These are phyloP conservation scores for Trametes elegans DNA, from an alignment of 768 basidiomycete species.

Conservation along the genomic window DNA sequence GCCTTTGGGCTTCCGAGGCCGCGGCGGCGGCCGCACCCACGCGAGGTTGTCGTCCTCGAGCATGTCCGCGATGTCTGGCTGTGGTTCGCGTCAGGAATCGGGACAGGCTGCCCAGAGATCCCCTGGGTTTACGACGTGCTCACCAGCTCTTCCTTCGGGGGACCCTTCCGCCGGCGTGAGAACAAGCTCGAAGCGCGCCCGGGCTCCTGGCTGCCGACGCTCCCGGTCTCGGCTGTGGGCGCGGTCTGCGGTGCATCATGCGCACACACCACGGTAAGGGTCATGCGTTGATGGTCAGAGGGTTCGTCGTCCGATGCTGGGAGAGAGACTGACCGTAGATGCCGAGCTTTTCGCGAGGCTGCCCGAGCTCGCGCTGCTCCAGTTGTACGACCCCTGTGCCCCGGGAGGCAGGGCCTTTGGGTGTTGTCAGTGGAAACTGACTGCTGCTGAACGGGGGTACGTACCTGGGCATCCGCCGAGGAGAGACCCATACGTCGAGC, in stretches of 20 bases:
- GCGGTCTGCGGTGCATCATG: too few species aligned
- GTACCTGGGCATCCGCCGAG: not conserved
- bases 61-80: conserved; percentile 16
- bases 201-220: too few species aligned
- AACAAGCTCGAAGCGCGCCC: too few species aligned
- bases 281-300: not conserved
- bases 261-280: not conserved
- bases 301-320: not conserved
- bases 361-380: not conserved
- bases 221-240: too few species aligned
- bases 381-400: not conserved
- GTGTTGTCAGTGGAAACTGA: not conserved
- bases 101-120: not conserved
- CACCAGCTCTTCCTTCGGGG: not conserved
- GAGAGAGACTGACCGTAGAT: not conserved
- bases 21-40: conserved; percentile 13
- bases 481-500: conserved; percentile 1
- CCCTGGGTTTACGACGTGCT: not conserved
- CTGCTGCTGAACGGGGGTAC: not conserved
- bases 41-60: conserved; percentile 24
- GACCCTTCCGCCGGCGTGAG: too few species aligned
- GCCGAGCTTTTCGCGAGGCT: not conserved
- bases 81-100: too few species aligned
- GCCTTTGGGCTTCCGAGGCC: not conserved
- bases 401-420: not conserved